Evolutionary conservation across 208 protist species (phyloP).

Genomic region (Acanthamoeba royreba): DNA sequence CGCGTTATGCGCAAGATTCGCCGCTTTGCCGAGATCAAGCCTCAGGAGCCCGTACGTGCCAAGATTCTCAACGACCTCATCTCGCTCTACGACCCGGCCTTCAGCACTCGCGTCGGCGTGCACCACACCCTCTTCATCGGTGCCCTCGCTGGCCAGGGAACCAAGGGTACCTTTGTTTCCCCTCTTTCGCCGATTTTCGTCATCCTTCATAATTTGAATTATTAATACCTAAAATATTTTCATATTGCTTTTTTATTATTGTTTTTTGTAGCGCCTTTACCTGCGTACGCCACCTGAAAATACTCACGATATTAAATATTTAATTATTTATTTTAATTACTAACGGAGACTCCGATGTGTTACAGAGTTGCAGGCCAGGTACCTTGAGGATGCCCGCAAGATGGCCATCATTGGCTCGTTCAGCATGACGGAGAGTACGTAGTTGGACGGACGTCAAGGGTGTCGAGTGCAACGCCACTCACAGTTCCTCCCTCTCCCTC

Average conservation of each 20-base stretch:
- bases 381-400: neutral
- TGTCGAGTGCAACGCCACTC: too few relatives aligned
- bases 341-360: neutral
- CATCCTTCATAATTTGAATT: neutral
- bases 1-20: conserved; percentile 29
- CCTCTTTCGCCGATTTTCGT: neutral
- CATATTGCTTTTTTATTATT: neutral
- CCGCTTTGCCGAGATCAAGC: neutral
- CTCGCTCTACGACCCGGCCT: neutral
- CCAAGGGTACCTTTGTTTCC: neutral
- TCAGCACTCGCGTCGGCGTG: conserved; percentile 31
- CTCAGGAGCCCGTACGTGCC: neutral
- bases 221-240: neutral
- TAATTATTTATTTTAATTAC: neutral
- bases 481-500: too few relatives aligned
- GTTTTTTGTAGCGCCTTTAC: too few relatives aligned
- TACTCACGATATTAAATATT: too few relatives aligned
- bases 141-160: conserved; percentile 1
- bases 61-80: conserved; percentile 12
- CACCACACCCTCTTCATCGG: conserved; percentile 1
- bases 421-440: neutral
- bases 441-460: too few relatives aligned
- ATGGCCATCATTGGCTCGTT: neutral
- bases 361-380: neutral
- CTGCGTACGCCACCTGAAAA: too few relatives aligned